Evolutionary conservation across 1,284 basidiomycete genomes (phyloP).

Genomic region (Heterobasidion parviporum): DNA sequence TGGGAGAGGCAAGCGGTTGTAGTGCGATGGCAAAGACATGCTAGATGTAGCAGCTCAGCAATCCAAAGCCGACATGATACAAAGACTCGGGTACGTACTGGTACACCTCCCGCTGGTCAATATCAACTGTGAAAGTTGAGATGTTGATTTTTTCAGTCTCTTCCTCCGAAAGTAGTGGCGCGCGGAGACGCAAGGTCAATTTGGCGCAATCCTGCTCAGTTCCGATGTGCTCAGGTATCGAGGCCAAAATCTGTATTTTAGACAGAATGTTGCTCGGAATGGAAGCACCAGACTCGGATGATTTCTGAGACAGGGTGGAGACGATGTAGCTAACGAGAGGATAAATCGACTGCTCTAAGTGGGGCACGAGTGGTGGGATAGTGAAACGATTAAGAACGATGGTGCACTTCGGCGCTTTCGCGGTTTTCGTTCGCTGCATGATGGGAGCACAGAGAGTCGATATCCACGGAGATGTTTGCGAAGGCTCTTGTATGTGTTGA

Average conservation of each 20-base stretch:
- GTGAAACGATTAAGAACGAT: slow-evolving; percentile 41
- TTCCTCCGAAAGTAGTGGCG: slow-evolving; percentile 35
- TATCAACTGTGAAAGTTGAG: slow-evolving; percentile 41
- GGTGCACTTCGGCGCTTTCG: slow-evolving; percentile 24
- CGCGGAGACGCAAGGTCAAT: slow-evolving; percentile 52
- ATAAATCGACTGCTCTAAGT: slow-evolving; percentile 11
- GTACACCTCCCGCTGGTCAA: slow-evolving; percentile 57
- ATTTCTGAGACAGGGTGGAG: slow-evolving; percentile 4
- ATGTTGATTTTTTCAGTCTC: slow-evolving; percentile 43
- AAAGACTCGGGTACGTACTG: slow-evolving; percentile 33
- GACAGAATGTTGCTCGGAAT: slow-evolving; percentile 48
- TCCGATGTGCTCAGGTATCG: slow-evolving; percentile 47
- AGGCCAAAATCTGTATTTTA: slow-evolving; percentile 53
- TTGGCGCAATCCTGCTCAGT: slow-evolving; percentile 38
- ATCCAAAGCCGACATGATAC: too few species aligned
- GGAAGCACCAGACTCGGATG: slow-evolving; percentile 5
- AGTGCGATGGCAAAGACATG: slow-evolving; percentile 25
- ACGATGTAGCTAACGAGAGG: slow-evolving; percentile 14
- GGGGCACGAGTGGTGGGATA: slow-evolving; percentile 21
- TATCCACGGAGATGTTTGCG: slow-evolving; percentile 32
- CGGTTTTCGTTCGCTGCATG: slow-evolving; percentile 25
- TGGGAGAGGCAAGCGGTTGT: slow-evolving; percentile 45
- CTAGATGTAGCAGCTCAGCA: too few species aligned
- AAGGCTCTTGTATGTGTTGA: slow-evolving; percentile 31
- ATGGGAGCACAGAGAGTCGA: slow-evolving; percentile 37